These are phyloP conservation scores for Erodium maritimum DNA, from an alignment of 345 rosid species.

Conservation along the genomic window DNA sequence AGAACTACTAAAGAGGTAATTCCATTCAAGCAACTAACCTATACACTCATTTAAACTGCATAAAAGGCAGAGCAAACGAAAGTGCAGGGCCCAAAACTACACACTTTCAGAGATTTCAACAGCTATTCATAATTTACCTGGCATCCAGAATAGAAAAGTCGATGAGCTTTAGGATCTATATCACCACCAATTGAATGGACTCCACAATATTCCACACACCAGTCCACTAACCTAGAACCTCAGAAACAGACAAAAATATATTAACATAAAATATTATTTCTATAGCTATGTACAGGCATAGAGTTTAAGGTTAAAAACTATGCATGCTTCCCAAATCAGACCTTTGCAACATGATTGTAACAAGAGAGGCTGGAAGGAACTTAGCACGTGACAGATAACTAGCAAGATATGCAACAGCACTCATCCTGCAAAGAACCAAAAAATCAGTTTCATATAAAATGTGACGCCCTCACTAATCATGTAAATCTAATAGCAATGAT, in stretches of 20 bases:
- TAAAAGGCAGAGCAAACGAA: too few relatives aligned
- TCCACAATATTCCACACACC: conserved; percentile 54
- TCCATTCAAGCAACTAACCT: too few relatives aligned
- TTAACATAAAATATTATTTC: not conserved
- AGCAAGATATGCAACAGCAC: conserved; percentile 83
- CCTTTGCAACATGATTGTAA: conserved; percentile 52
- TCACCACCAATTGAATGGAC: conserved; percentile 23
- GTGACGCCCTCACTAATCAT: too few relatives aligned
- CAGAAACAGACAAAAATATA: not conserved
- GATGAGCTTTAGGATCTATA: conserved; percentile 42
- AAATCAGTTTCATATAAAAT: conserved; percentile 2
- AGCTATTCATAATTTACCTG: conserved; percentile 34
- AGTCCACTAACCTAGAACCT: conserved; percentile 50
- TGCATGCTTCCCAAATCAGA: conserved; percentile 1
- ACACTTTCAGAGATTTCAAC: not conserved
- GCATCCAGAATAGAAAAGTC: conserved; percentile 69
- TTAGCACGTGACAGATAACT: conserved; percentile 83
- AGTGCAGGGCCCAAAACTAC: too few relatives aligned
- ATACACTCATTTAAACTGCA: too few relatives aligned
- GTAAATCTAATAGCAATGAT: too few relatives aligned
- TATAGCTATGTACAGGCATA: not conserved
- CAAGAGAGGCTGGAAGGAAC: conserved; percentile 41
- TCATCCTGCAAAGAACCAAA: conserved; percentile 51
- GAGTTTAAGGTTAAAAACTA: not conserved
- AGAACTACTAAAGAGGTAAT: too few relatives aligned